phyloP scores from a whole-genome alignment of 345 rosid species.

The Acer campestre region DNA sequence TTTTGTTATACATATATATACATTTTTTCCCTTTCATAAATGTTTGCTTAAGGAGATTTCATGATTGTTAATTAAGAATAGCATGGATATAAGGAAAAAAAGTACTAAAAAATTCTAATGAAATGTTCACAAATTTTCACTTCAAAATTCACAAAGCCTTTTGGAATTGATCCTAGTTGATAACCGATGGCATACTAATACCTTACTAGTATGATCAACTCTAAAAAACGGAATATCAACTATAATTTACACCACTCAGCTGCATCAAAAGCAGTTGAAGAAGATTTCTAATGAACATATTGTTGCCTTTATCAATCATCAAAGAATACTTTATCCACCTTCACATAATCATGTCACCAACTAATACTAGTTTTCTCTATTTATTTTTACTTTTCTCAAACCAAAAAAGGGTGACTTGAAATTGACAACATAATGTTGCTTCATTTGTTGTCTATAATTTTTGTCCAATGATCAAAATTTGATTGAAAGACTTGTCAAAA shows the following conservation, averaged over 20 bases:
- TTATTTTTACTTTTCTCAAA: not conserved
- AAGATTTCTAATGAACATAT: not conserved
- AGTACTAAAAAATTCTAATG: not conserved
- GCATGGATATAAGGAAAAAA: not conserved
- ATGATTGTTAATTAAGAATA: no score
- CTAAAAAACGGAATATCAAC: not conserved
- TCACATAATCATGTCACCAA: not conserved
- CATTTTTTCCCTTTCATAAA: not conserved
- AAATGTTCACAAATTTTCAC: not conserved
- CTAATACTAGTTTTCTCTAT: not conserved
- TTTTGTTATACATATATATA: no score
- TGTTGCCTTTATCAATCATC: not conserved
- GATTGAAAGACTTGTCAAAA: not conserved
- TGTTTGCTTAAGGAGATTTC: no score
- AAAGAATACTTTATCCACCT: not conserved
- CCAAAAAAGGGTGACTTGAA: not conserved
- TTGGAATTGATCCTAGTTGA: not conserved
- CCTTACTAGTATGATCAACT: not conserved
- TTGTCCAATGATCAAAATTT: not conserved
- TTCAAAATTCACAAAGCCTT: not conserved
- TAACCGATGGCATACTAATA: not conserved
- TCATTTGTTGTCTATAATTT: not conserved
- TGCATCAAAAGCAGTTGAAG: not conserved
- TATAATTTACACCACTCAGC: not conserved
- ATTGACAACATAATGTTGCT: no score